Evolutionary conservation across 805 yeast genomes (phyloP), one percentile per base, ranked within the genome.

Genomic region (Candida xyloterini): DNA sequence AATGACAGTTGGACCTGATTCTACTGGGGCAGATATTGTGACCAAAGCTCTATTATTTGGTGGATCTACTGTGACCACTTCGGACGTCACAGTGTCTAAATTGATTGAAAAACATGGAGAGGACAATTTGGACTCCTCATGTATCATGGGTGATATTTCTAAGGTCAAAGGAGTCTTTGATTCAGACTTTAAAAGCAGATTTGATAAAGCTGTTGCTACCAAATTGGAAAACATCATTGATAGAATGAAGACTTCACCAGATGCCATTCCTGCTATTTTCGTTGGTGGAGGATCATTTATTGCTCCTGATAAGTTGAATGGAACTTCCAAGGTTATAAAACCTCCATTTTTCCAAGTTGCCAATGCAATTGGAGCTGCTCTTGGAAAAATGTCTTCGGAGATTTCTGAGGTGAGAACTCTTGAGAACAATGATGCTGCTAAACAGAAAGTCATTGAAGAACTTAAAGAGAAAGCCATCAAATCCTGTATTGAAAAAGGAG

Each of bases 241-340:
- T 47, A 44, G 64, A 30, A 68, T 71, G 66, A 68, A 66, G 50
- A 70, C 74, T 2, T 57, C 60, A 16, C 69, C 71, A 4, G 73
- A 66, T 3, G 44, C 37, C 10, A 47, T 70, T 7, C 68, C 72
- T 0, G 70, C 69, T 1, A 38, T 72, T n/a, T 52, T 68, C 5
- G 76, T 72, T 27, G 76, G 76, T 29, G 76, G 77, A 30, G 76
- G 76, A 7, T 70, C 76, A 2, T 64, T 72, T 41, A 66, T 71
- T 37, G 63, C 64, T 11, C 68, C 71, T 4, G 48, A 51, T n/a
- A 27, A 14, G 3, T 27, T 48, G 15, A 58, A 59, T 13, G 74
- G 74, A 18, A 68, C 71, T 6, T 64, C 71, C 1, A 52, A 59
- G 27, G 68, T 71, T 2, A 50, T 68, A 32, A 53, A 64, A 38